phyloP scores from a whole-genome alignment of 2,329 filamentous ascomycete genomes.

The Phoma sp. region DNA sequence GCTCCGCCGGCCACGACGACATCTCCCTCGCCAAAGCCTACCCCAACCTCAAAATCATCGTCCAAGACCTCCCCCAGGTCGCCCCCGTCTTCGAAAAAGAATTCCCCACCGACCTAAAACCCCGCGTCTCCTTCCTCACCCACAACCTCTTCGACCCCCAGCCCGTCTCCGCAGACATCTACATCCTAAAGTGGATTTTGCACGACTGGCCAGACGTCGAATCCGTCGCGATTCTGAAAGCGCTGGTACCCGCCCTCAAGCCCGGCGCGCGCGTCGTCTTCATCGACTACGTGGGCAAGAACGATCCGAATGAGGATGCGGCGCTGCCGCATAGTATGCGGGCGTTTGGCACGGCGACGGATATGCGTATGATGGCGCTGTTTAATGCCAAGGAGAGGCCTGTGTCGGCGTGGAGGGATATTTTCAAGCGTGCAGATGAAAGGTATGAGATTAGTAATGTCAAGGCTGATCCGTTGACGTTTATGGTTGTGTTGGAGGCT shows the following conservation, averaged over 20 bases:
- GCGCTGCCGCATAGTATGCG: conserved; percentile 34
- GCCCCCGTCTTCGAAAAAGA: conserved; percentile 32
- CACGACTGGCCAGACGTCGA: conserved; percentile 67
- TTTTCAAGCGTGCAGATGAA: conserved; percentile 57
- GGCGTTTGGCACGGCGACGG: conserved; percentile 48
- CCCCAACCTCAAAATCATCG: conserved; percentile 39
- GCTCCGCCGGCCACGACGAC: conserved; percentile 43
- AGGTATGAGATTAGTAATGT: conserved; percentile 51
- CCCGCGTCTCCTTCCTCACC: conserved; percentile 49
- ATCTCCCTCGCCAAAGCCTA: conserved; percentile 35
- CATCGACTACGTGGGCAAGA: conserved; percentile 47
- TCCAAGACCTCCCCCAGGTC: conserved; percentile 42
- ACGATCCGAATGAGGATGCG: conserved; percentile 17
- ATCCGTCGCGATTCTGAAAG: conserved; percentile 44
- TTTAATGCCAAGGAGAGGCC: conserved; percentile 60
- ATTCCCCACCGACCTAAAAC: conserved; percentile 31
- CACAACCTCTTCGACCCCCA: conserved; percentile 69
- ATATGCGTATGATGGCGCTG: conserved; percentile 60
- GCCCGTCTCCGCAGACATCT: conserved; percentile 60
- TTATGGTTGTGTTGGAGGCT: conserved; percentile 39
- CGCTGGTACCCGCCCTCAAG: conserved; percentile 63
- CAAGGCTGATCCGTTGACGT: conserved; percentile 31
- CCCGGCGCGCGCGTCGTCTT: conserved; percentile 59
- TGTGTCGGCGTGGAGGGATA: conserved; percentile 55
- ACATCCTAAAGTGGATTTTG: conserved; percentile 66